These are phyloP conservation scores for Ustilago bromivora DNA, from an alignment of 1,284 basidiomycete species.

Conservation along the genomic window DNA sequence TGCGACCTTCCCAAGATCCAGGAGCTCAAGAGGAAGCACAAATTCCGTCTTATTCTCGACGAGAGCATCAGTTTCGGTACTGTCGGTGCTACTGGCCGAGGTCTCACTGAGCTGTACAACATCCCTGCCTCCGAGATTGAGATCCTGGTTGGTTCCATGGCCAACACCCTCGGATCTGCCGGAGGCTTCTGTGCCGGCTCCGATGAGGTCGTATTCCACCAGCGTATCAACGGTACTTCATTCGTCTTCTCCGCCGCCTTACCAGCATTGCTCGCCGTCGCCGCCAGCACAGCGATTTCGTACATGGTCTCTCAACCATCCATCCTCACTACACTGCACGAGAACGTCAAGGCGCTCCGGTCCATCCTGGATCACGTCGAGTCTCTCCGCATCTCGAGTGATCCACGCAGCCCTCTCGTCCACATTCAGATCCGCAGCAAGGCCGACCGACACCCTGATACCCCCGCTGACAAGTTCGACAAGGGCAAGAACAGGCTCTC, in stretches of 20 bases:
- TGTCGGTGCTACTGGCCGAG: conserved; percentile 91
- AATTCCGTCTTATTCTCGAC: conserved; percentile 94
- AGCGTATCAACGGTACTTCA: conserved; percentile 96
- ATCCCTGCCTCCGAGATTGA: conserved; percentile 77
- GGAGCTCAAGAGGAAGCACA: conserved; percentile 93
- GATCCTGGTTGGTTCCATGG: conserved; percentile 81
- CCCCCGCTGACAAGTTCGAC: conserved; percentile 52
- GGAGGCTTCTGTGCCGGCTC: conserved; percentile 98
- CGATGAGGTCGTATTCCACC: conserved; percentile 82
- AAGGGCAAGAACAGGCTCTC: conserved; percentile 43
- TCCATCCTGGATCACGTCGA: conserved; percentile 80
- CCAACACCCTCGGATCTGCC: conserved; percentile 83
- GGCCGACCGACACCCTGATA: conserved; percentile 59
- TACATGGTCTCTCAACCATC: conserved; percentile 77
- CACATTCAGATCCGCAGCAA: conserved; percentile 79
- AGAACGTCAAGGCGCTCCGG: conserved; percentile 83
- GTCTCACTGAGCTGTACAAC: conserved; percentile 91
- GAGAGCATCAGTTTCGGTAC: conserved; percentile 93
- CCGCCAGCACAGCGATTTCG: conserved; percentile 85
- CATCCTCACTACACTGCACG: conserved; percentile 80
- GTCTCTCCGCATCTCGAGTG: conserved; percentile 84
- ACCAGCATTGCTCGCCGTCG: conserved; percentile 88
- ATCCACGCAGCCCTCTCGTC: conserved; percentile 85
- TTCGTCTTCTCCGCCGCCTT: conserved; percentile 97
- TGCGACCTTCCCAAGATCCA: conserved; percentile 90